Percentiles rank a stretch among this genome's conserved stretches.
phyloP scores from a whole-genome alignment of 1,139 yeast genomes.

The Hanseniaspora uvarum region DNA sequence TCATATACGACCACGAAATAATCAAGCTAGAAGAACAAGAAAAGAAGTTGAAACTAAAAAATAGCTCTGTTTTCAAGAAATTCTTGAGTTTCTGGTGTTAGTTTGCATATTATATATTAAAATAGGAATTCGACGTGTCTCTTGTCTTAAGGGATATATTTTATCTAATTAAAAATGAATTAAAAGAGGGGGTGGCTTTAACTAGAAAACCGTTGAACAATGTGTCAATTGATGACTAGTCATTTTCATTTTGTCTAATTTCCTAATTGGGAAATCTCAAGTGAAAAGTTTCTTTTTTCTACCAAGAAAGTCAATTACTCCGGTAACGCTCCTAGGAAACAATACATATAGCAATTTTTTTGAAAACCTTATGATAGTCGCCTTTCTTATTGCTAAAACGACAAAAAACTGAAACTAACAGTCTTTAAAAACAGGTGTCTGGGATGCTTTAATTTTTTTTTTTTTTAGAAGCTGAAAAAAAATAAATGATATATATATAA shows the following conservation, averaged over 20 bases:
- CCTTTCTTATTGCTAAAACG: neutral
- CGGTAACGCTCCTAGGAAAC: neutral
- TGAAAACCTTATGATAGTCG: neutral
- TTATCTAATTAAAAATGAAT: neutral
- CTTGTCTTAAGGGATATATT: neutral
- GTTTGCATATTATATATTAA: constrained; percentile 7
- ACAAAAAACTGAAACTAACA: neutral
- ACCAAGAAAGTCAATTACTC: neutral
- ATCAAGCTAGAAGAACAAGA: constrained; percentile 43
- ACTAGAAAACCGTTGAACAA: neutral
- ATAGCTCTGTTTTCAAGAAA: constrained; percentile 32
- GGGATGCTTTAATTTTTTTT: too few relatives aligned
- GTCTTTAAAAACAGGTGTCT: neutral
- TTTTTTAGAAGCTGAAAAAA: too few relatives aligned
- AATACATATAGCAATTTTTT: neutral
- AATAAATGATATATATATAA: too few relatives aligned
- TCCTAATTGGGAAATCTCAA: neutral
- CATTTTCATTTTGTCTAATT: neutral
- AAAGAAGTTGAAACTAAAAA: constrained; percentile 35
- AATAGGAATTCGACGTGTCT: neutral
- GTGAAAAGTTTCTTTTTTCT: neutral
- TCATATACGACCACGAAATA: constrained; percentile 45
- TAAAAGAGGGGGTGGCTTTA: neutral
- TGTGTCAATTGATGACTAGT: neutral
- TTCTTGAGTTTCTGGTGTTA: constrained; percentile 40